Evolutionary conservation across 352 stramenopile species (phyloP).

Genomic region (Pythium coloratum): DNA sequence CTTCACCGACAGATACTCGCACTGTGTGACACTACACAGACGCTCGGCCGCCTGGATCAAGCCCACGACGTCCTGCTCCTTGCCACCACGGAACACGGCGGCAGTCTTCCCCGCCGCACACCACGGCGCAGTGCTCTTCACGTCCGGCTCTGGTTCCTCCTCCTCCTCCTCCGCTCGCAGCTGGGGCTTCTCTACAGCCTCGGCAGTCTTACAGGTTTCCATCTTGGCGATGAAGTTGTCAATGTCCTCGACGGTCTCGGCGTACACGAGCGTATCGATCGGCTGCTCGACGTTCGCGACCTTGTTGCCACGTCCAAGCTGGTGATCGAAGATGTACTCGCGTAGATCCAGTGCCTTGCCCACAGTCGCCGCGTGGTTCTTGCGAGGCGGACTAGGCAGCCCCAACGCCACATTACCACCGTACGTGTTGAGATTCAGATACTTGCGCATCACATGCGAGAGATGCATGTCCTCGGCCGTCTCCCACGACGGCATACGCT

Average conservation of each 20-base stretch:
- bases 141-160: background rate
- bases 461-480: slow-evolving; percentile 66
- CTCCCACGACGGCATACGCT: slow-evolving; percentile 48
- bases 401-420: slow-evolving; percentile 42
- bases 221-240: slow-evolving; percentile 42
- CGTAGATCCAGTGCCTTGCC: slow-evolving; percentile 51
- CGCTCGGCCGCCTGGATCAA: slow-evolving; percentile 42
- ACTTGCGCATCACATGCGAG: slow-evolving; percentile 64
- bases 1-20: slow-evolving; percentile 56
- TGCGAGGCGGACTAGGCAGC: slow-evolving; percentile 31
- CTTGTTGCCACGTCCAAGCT: slow-evolving; percentile 62
- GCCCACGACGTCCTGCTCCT: slow-evolving; percentile 43
- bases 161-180: background rate
- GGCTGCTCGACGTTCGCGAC: slow-evolving; percentile 44
- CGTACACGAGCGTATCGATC: slow-evolving; percentile 54
- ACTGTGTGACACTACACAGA: slow-evolving; percentile 45
- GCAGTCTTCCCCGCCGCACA: slow-evolving; percentile 46
- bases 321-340: slow-evolving; percentile 61
- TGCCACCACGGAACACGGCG: slow-evolving; percentile 50
- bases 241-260: slow-evolving; percentile 47
- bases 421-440: slow-evolving; percentile 67
- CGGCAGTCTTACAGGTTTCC: slow-evolving; percentile 23
- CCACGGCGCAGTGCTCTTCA: slow-evolving; percentile 30
- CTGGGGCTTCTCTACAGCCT: background rate
- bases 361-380: slow-evolving; percentile 44